Evolutionary conservation across 306 rosid species (phyloP).

Genomic region (Pachyrhizus erosus): DNA sequence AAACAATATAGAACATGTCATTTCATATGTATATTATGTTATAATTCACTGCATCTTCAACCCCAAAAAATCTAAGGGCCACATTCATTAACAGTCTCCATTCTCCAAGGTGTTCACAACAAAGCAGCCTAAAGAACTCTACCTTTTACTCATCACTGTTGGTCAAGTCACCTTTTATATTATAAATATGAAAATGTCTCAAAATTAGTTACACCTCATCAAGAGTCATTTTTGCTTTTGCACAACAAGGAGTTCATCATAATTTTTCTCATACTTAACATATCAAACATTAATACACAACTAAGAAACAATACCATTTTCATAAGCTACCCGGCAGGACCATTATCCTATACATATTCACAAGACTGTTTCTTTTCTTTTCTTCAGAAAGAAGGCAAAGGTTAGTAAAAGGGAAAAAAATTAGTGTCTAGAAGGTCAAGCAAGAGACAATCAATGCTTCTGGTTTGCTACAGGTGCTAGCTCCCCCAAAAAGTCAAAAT

Average conservation of each 20-base stretch:
- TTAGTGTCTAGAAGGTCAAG: constrained; percentile 21
- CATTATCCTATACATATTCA: not conserved
- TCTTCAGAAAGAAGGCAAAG: not conserved
- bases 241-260: constrained; percentile 18
- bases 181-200: not conserved
- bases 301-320: constrained; percentile 23
- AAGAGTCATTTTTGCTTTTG: constrained; percentile 23
- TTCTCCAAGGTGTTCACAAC: constrained; percentile 21
- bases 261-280: not conserved
- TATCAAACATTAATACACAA: constrained; percentile 21
- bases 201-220: constrained; percentile 22
- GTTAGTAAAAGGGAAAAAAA: not conserved
- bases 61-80: not conserved
- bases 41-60: constrained; percentile 16
- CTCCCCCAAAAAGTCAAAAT: constrained; percentile 5
- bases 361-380: not conserved
- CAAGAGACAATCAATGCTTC: constrained; percentile 9
- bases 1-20: constrained; percentile 1
- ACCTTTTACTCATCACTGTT: constrained; percentile 26
- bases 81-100: not conserved
- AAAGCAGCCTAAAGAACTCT: constrained; percentile 22
- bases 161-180: constrained; percentile 27
- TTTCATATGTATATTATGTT: constrained; percentile 15
- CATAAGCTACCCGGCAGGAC: not conserved
- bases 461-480: not conserved